Percentiles rank a stretch among this genome's conserved stretches.
These are phyloP conservation scores for Trametes sanguinea DNA, from an alignment of 768 basidiomycete genomes.

Conservation along the genomic window DNA sequence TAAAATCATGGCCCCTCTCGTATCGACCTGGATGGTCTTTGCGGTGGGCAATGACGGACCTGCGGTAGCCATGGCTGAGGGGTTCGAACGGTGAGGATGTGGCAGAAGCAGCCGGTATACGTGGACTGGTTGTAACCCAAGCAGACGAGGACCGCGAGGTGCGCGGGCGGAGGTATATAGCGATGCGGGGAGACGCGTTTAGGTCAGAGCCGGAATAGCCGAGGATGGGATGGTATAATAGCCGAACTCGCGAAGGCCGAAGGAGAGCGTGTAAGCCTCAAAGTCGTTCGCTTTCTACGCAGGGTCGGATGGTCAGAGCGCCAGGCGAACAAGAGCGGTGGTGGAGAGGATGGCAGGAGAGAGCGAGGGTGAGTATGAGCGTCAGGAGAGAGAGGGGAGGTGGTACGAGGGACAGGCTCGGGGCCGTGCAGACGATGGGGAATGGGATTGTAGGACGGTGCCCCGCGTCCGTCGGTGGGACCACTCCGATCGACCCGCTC, in stretches of 20 bases:
- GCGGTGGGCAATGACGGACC: conserved; percentile 76
- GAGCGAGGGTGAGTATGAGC: background rate
- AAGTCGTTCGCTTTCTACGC: background rate
- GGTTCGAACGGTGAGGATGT: background rate
- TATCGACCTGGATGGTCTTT: conserved; percentile 91
- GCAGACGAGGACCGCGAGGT: background rate
- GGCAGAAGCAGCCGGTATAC: background rate
- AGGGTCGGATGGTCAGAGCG: too few relatives aligned
- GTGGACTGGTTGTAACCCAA: background rate
- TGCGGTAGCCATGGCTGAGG: conserved; percentile 23
- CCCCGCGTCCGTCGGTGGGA: conserved; percentile 16
- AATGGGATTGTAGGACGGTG: background rate
- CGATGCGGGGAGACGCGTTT: background rate
- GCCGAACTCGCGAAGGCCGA: background rate
- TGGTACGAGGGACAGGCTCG: too few relatives aligned
- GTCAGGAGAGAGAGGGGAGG: background rate
- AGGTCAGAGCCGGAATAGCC: conserved; percentile 11
- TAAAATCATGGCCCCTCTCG: conserved; percentile 89
- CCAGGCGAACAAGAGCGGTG: background rate
- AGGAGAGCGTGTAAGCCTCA: background rate
- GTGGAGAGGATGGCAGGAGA: background rate
- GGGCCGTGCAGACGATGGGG: too few relatives aligned
- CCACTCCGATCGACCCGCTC: conserved; percentile 4
- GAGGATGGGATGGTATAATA: conserved; percentile 13
- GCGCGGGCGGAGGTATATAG: background rate